Evolutionary conservation across 1,284 basidiomycete genomes (phyloP), one percentile per base, ranked within the genome.

Genomic region (Sutorius eximius): DNA sequence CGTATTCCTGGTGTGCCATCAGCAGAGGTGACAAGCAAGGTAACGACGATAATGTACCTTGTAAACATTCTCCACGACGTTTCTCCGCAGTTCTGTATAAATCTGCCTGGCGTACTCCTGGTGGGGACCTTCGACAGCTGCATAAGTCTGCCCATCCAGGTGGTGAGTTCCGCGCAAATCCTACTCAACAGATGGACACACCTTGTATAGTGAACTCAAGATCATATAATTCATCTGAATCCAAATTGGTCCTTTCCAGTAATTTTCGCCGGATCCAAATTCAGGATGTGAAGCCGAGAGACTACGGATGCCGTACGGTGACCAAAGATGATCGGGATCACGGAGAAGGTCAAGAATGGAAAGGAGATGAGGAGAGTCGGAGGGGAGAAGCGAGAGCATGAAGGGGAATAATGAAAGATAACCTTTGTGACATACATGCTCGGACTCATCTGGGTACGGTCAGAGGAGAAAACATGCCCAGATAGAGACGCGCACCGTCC

Each of bases 181-280:
- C 24, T 3, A 2, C 33, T 12, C n/a, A 52, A n/a, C 37, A 45
- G 32, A 43, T 51, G 24, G n/a, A 16, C 73, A 53, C 43, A 90
- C 91, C 71, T 86, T 87, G 68, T 92, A 78, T 55, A 97, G 73
- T 8, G 93, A 85, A 24, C 83, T 79, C 51, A 98, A 75, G 18
- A 86, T 85, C 60, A 98, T 81, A 68, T 94, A 98, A 72, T 98
- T 97, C 87, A 98, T 94, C 69, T 93, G 95, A 30, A 97, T 82
- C 95, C 95, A 98, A 51, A 98, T 89, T 3, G 95, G 93, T 3
- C 95, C 94, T 64, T 89, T 88, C 95, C 95, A 98, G 73, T 98
- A 98, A 73, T 97, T 92, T 69, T 98, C 95, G 49, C 89, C 95
- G 64, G 86, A 77, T 16, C 94, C 95, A 63, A 93, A 98, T 52